Conservation (phyloP, 1,139 yeast genomes). For the Dujonia santamariae region DNA sequence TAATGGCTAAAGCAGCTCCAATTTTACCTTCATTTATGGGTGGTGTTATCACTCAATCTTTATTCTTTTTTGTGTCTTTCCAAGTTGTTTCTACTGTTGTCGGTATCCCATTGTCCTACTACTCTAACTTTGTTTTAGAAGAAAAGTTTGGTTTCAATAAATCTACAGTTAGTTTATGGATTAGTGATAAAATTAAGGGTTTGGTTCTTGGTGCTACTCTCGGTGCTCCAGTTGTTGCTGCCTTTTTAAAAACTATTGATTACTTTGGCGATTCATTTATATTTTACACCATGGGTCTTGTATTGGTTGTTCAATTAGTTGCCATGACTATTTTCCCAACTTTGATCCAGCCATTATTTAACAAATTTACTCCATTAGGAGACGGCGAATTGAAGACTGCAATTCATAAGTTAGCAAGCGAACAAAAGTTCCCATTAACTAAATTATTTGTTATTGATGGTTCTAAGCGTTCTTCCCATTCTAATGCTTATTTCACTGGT, state of each 20-base stretch:
- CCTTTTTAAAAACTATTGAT: conserved; percentile 76
- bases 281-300: conserved; percentile 70
- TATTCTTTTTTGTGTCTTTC: conserved; percentile 52
- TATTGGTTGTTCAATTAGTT: conserved; percentile 67
- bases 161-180: conserved; percentile 67
- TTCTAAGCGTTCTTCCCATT: conserved; percentile 91
- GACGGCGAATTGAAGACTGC: conserved; percentile 84
- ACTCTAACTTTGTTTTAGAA: conserved; percentile 82
- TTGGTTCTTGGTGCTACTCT: conserved; percentile 51
- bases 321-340: conserved; percentile 76
- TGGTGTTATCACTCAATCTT: conserved; percentile 64
- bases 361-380: conserved; percentile 84
- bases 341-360: conserved; percentile 86
- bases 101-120: conserved; percentile 68
- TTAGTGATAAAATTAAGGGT: conserved; percentile 66
- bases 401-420: conserved; percentile 74
- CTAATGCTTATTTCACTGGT: conserved; percentile 94
- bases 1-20: conserved; percentile 29
- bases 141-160: conserved; percentile 93
- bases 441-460: conserved; percentile 90
- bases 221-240: conserved; percentile 72
- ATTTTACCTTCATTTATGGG: conserved; percentile 44
- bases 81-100: conserved; percentile 47
- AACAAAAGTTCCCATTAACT: conserved; percentile 79
- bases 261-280: conserved; percentile 78